Evolutionary conservation across 225 moss, liverwort and hornwort genomes (phyloP).

Genomic region (Pleurozium schreberi): DNA sequence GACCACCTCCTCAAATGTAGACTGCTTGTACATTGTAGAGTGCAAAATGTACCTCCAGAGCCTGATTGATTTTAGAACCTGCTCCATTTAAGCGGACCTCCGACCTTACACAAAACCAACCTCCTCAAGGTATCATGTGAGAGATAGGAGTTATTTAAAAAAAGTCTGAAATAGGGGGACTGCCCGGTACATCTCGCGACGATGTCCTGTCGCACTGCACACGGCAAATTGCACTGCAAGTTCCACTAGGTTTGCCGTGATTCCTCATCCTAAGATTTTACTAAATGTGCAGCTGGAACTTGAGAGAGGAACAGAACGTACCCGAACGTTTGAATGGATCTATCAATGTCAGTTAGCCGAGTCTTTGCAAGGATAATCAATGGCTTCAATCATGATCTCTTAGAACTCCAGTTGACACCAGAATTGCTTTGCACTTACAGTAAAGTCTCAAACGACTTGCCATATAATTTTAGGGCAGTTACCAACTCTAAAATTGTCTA

Average conservation of each 20-base stretch:
- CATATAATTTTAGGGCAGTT: no score
- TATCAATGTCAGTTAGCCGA: not conserved
- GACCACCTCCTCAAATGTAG: no score
- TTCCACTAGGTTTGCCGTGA: not conserved
- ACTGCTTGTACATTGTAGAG: no score
- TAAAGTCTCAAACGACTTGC: not conserved
- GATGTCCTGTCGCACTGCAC: no score
- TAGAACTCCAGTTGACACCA: not conserved
- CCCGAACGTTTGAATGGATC: not conserved
- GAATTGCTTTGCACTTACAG: no score
- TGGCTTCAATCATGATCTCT: constrained; percentile 8
- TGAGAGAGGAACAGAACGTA: not conserved
- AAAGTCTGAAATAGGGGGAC: no score
- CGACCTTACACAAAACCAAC: no score
- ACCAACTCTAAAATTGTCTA: not conserved
- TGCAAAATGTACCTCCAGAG: no score
- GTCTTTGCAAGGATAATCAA: constrained; percentile 10
- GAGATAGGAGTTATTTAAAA: not conserved
- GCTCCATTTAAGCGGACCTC: no score
- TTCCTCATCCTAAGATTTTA: not conserved
- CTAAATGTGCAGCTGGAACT: not conserved
- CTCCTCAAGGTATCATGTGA: not conserved
- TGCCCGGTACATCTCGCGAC: not conserved
- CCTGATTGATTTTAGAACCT: no score
- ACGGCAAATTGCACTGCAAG: not conserved